Base-by-base conservation (phyloP, 2,329 filamentous ascomycete species). In the Cladophialophora immunda region DNA sequence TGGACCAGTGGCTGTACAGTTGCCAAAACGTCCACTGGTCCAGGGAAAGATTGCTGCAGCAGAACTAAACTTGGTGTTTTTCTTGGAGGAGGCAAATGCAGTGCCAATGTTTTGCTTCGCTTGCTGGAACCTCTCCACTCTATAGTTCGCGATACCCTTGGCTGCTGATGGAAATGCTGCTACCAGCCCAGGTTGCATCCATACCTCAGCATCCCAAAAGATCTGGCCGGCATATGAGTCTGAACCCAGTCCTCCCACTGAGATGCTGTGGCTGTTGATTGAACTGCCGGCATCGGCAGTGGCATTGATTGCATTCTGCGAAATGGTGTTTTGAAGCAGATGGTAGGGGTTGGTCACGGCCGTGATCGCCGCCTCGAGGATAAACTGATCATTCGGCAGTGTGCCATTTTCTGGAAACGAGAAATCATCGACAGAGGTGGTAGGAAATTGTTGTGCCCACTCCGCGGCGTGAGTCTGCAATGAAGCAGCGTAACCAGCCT, bases 161-260 rank as follows among this genome's bases (percentile, higher is more conserved):
- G 85, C 85, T 60, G 86, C 84, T 66, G 86, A 80, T 0, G 90
- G 90, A 73, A 89, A 87, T 0, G 88, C 83, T 1, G 89, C 82
- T 15, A 89, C 86, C 9, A 92, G 76, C 8, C 89, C 89, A 4
- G 89, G 89, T 34, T 88, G 85, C 86, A 90, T 90, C 87, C 88
- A 90, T 3, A 89, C 81, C 74, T 89, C 87, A 15, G 85, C 84
- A 76, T 89, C 87, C 87, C 87, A 90, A 74, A 89, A 89, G n/a
- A 89, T 82, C 41, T 83, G 78, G 0, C 89, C 89, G 25, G 82
- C 90, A 71, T 92, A 92, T 7, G 86, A 89, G 69, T 90, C 88
- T 4, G 88, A 89, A 0, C 83, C 86, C 25, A 92, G 76, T 0
- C 90, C 90, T 65, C 89, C 88, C n/a, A 92, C 90, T 1, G 87